These are phyloP conservation scores for Cladorrhinum samala DNA, from an alignment of 495 filamentous ascomycete genomes.

Conservation along the genomic window DNA sequence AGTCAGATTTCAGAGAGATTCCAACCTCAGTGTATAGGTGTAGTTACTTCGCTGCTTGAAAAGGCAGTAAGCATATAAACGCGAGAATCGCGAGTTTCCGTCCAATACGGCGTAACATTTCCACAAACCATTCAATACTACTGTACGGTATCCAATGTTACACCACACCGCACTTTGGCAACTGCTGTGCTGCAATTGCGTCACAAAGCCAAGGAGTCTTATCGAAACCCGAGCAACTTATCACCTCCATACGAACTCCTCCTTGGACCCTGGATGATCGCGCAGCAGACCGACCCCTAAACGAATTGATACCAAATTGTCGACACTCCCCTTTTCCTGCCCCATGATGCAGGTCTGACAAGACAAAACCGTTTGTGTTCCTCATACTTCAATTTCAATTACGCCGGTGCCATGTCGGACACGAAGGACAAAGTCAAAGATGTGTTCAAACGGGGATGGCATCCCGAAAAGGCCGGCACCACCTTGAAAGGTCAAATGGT, in stretches of 20 bases:
- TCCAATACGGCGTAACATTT: background rate
- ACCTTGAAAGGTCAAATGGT: constrained; percentile 38
- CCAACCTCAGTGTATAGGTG: no score
- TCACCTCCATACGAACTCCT: background rate
- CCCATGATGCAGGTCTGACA: no score
- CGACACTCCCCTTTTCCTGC: no score
- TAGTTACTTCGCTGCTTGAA: no score
- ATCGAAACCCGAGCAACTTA: background rate
- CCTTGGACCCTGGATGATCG: background rate
- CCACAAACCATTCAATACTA: background rate
- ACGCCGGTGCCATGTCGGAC: constrained; percentile 4
- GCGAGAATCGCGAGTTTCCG: no score
- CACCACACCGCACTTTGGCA: background rate
- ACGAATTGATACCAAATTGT: background rate
- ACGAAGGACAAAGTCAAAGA: constrained; percentile 25
- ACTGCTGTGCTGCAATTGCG: background rate
- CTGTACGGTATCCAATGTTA: background rate
- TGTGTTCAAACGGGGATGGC: constrained; percentile 40
- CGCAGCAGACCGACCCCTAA: background rate
- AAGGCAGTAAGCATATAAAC: no score
- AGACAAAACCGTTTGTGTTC: no score
- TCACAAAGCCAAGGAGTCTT: background rate
- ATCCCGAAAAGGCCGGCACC: constrained; percentile 36
- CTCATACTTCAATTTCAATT: no score
- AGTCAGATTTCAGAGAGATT: no score